Evolutionary conservation across 306 rosid genomes (phyloP), one percentile per base, ranked within the genome.

Genomic region (Lupinus albus): DNA sequence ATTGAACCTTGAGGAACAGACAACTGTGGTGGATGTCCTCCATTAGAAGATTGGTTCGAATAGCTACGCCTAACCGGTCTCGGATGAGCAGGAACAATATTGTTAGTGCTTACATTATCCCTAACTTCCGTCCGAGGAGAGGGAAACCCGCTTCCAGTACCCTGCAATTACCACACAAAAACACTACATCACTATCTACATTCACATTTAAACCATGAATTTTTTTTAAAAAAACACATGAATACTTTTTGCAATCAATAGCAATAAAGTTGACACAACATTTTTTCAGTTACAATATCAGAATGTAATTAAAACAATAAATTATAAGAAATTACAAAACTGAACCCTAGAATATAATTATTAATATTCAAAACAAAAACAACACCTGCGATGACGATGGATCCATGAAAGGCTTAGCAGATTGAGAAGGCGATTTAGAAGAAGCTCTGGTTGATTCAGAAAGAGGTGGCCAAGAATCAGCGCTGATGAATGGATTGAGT

Each of bases 381-480:
- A n/a, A n/a, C n/a, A n/a, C n/a, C n/a, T n/a, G n/a, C n/a, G n/a
- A n/a, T n/a, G n/a, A n/a, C n/a, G n/a, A n/a, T n/a, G n/a, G n/a
- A n/a, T n/a, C n/a, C n/a, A n/a, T n/a, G n/a, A n/a, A n/a, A n/a
- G n/a, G n/a, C n/a, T n/a, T n/a, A n/a, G n/a, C n/a, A n/a, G n/a
- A n/a, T n/a, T n/a, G n/a, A n/a, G n/a, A n/a, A 0, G 84, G 57
- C 14, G 81, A 79, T 77, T 83, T 93, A 0, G 73, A 25, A 7
- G 86, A 54, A 56, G 84, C 73, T 69, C 80, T 82, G 6, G 91
- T 69, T 4, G 95, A 84, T 76, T 86, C 88, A 8, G 88, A 77
- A 17, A 89, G 51, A 1, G 93, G 82, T 0, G 99, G 99, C 99
- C 99, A 93, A n/a, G 95, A 82, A 7, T 76, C 89, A 4, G 87